phyloP scores from a whole-genome alignment of 139 green algal species.

The Nannochloris sp. region DNA sequence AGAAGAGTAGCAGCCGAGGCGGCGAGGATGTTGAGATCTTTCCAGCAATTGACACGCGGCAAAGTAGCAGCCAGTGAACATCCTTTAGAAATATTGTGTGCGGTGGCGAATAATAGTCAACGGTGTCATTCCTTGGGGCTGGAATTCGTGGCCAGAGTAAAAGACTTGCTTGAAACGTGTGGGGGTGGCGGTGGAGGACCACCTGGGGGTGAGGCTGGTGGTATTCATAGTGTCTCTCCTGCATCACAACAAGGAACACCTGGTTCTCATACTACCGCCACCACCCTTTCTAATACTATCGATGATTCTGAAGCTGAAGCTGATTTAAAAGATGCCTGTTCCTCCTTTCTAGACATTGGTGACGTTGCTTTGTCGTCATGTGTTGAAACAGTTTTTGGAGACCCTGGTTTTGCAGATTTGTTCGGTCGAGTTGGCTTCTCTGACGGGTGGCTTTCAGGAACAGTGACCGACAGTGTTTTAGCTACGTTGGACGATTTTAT shows the following conservation, averaged over 20 bases:
- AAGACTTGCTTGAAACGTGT: slow-evolving; percentile 19
- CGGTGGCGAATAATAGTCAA: slow-evolving; percentile 74
- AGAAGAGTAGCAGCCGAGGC: background rate
- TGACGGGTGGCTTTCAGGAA: slow-evolving; percentile 45
- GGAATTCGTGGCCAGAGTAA: slow-evolving; percentile 63
- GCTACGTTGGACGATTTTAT: slow-evolving; percentile 76
- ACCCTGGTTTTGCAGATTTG: slow-evolving; percentile 39
- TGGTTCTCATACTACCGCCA: background rate
- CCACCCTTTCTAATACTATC: background rate
- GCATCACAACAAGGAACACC: slow-evolving; percentile 16
- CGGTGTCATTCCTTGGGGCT: slow-evolving; percentile 71
- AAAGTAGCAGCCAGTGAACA: background rate
- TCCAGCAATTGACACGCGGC: slow-evolving; percentile 24
- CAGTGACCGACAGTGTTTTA: slow-evolving; percentile 47
- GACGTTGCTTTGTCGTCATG: background rate
- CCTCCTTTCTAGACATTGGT: background rate
- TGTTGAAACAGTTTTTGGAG: slow-evolving; percentile 14
- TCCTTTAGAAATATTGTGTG: slow-evolving; percentile 55
- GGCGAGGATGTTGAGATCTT: background rate
- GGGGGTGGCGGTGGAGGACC: slow-evolving; percentile 28
- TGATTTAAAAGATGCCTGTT: background rate
- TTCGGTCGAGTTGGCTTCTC: slow-evolving; percentile 33
- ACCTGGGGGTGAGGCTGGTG: background rate
- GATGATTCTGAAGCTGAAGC: too few species aligned
- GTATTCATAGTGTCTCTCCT: too few species aligned